Conservation (phyloP, 2,329 filamentous ascomycete genomes). For the Colletotrichum spaethianum region DNA sequence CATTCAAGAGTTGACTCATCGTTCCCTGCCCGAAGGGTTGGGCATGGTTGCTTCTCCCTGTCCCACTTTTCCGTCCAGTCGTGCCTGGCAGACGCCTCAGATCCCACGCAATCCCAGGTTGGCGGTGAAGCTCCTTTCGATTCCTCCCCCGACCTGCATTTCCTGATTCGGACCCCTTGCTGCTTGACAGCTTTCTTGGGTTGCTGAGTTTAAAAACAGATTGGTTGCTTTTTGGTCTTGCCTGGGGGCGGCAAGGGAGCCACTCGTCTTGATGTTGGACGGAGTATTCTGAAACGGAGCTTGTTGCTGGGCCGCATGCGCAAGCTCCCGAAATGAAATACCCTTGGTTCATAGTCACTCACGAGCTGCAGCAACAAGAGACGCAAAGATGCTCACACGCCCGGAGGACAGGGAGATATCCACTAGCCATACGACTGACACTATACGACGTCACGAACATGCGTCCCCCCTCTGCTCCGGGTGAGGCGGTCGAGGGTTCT, state of each 20-base stretch:
- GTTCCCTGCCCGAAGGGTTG: constrained; percentile 41
- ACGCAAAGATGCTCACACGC: neutral
- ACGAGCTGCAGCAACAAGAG: constrained; percentile 18
- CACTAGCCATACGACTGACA: constrained; percentile 38
- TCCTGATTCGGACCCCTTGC: constrained; percentile 37
- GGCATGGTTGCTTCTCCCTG: constrained; percentile 41
- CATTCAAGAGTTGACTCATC: constrained; percentile 40
- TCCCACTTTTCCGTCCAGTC: constrained; percentile 40
- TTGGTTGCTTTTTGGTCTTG: constrained; percentile 10
- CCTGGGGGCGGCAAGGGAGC: constrained; percentile 6
- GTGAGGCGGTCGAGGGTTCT: constrained; percentile 27
- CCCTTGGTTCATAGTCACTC: constrained; percentile 24
- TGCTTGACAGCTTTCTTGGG: constrained; percentile 13
- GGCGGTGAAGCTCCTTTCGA: constrained; percentile 45
- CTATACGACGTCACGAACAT: constrained; percentile 31
- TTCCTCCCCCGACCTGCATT: constrained; percentile 20
- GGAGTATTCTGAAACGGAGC: constrained; percentile 42
- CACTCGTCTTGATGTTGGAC: constrained; percentile 31
- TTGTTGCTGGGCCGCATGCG: constrained; percentile 30
- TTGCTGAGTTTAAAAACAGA: constrained; percentile 23
- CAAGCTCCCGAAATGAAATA: constrained; percentile 26
- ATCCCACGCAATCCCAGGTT: constrained; percentile 27
- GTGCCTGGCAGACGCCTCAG: constrained; percentile 40
- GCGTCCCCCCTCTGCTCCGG: neutral
- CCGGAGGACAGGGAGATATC: neutral